phyloP scores from a whole-genome alignment of 352 stramenopile genomes.

The Phytophthora constricta region DNA sequence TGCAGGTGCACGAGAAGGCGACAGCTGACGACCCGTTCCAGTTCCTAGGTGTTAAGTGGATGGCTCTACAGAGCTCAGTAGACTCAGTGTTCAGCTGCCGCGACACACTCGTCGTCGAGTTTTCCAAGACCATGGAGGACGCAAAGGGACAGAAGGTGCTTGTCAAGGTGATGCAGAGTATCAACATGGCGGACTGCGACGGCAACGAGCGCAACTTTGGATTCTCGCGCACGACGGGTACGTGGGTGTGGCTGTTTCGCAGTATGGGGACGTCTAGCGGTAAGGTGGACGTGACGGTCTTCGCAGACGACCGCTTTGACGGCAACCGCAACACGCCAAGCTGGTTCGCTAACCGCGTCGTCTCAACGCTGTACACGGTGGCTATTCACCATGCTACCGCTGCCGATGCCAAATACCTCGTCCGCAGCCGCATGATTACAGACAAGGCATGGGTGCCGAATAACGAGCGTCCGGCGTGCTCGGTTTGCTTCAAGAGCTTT shows the following conservation, averaged over 20 bases:
- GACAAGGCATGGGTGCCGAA: conserved; percentile 78
- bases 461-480: conserved; percentile 69
- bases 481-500: conserved; percentile 83
- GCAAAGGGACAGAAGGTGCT: conserved; percentile 66
- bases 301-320: conserved; percentile 46
- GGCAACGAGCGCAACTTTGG: conserved; percentile 64
- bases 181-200: conserved; percentile 56
- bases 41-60: conserved; percentile 81
- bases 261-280: conserved; percentile 56
- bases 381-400: conserved; percentile 48
- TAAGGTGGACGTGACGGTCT: conserved; percentile 61
- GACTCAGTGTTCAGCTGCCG: conserved; percentile 73
- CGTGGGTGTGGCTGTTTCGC: conserved; percentile 67
- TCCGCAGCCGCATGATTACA: conserved; percentile 61
- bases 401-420: conserved; percentile 71
- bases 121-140: conserved; percentile 64
- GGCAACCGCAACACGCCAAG: conserved; percentile 62
- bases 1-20: conserved; percentile 63
- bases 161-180: conserved; percentile 62
- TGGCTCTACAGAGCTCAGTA: conserved; percentile 73
- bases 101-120: conserved; percentile 67
- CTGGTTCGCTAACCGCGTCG: conserved; percentile 73
- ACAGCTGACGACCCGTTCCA: conserved; percentile 63
- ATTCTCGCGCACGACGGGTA: conserved; percentile 60
- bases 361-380: conserved; percentile 50